phyloP scores from a whole-genome alignment of 1,284 basidiomycete genomes.

The Paramarasmius palmivorus region DNA sequence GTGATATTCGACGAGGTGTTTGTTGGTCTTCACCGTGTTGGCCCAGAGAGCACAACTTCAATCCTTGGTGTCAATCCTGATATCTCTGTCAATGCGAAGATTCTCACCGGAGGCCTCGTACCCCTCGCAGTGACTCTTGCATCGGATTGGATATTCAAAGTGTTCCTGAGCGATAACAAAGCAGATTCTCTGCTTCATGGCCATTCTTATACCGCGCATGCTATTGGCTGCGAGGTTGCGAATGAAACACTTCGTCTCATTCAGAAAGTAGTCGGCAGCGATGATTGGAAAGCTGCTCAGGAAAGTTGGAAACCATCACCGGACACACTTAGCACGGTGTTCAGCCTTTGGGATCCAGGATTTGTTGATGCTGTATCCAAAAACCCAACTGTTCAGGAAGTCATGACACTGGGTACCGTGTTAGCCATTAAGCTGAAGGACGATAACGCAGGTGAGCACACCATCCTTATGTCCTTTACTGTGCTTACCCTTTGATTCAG shows the following conservation, averaged over 20 bases:
- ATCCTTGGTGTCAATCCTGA: slow-evolving; percentile 80
- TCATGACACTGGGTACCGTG: slow-evolving; percentile 89
- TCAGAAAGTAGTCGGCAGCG: slow-evolving; percentile 46
- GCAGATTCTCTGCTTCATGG: slow-evolving; percentile 90
- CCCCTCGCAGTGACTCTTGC: slow-evolving; percentile 89
- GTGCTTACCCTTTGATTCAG: slow-evolving; percentile 33
- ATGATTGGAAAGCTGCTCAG: slow-evolving; percentile 57
- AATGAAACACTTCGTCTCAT: slow-evolving; percentile 77
- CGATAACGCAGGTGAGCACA: slow-evolving; percentile 49
- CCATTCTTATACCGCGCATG: slow-evolving; percentile 93
- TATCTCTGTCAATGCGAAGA: slow-evolving; percentile 91
- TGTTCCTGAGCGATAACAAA: slow-evolving; percentile 80
- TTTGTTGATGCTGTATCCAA: slow-evolving; percentile 72
- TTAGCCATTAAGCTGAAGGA: slow-evolving; percentile 81
- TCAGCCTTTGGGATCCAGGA: slow-evolving; percentile 87
- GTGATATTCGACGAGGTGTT: slow-evolving; percentile 98
- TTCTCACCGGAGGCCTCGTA: slow-evolving; percentile 90
- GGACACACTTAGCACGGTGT: slow-evolving; percentile 39
- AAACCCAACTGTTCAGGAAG: slow-evolving; percentile 62
- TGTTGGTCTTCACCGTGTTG: slow-evolving; percentile 87
- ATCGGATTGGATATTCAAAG: slow-evolving; percentile 74
- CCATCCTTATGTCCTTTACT: background rate
- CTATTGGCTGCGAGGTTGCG: slow-evolving; percentile 91
- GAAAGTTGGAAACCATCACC: slow-evolving; percentile 33
- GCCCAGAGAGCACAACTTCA: slow-evolving; percentile 64